Percentiles rank a stretch among this genome's conserved stretches.
These are phyloP conservation scores for Protostelium mycophagum DNA, from an alignment of 78 protist genomes.

Conservation along the genomic window DNA sequence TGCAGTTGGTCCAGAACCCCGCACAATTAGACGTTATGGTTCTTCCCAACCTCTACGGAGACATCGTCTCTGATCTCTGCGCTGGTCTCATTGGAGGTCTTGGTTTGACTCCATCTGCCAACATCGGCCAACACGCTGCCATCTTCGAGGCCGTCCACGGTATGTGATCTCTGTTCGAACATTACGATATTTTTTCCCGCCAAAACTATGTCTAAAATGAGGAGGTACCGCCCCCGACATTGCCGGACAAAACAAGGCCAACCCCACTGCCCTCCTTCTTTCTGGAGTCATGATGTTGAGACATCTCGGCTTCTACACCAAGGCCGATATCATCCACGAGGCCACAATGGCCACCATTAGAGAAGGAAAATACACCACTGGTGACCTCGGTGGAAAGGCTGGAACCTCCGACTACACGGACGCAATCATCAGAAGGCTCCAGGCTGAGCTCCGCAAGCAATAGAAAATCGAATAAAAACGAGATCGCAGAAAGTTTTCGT, in stretches of 20 bases:
- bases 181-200: too few relatives aligned
- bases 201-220: too few relatives aligned
- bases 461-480: too few relatives aligned
- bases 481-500: too few relatives aligned
- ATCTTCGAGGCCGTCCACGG: constrained; percentile 86
- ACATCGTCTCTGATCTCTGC: constrained; percentile 75
- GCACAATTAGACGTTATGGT: constrained; percentile 79
- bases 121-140: constrained; percentile 69
- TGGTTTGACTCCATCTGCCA: constrained; percentile 82
- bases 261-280: constrained; percentile 79
- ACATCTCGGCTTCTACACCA: constrained; percentile 59
- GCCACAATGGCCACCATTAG: constrained; percentile 40
- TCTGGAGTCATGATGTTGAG: constrained; percentile 75
- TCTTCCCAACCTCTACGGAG: constrained; percentile 83
- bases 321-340: constrained; percentile 36
- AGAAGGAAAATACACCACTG: constrained; percentile 51
- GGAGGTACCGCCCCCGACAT: constrained; percentile 76
- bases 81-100: constrained; percentile 86
- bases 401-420: constrained; percentile 32
- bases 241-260: constrained; percentile 74
- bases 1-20: constrained; percentile 59
- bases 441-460: too few relatives aligned
- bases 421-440: constrained; percentile 26
- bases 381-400: constrained; percentile 51
- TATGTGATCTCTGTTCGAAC: neutral